Evolutionary conservation across 768 basidiomycete genomes (phyloP), one percentile per base, ranked within the genome.

Genomic region (Pleurotus citrinopileatus): DNA sequence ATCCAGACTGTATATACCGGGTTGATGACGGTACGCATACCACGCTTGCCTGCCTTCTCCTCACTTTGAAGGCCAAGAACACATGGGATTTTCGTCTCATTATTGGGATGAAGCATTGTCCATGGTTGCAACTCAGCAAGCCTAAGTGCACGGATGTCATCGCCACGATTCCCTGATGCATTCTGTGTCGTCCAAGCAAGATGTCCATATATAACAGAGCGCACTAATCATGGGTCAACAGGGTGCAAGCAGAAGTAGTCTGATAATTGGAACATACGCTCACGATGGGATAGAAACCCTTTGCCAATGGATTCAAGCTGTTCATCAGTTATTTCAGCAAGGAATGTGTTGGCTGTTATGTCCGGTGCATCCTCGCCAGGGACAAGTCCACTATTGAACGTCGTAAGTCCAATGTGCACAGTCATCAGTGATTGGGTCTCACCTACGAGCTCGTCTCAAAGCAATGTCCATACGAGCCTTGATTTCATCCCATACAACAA

Each of bases 261-360:
- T n/a, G n/a, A n/a, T n/a, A 20, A 15, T 28, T 26, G 52, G 27
- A 17, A 60, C 64, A 38, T 60, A 68, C 67, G 23, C 54, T 70
- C 60, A 22, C 62, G 60, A 52, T 70, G 67, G 5, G 38, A 42
- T 10, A 69, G 55, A 59, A 70, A 70, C 0, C 60, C 65, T 9
- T 53, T 13, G 1, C 64, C 62, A 23, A 70, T 56, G 1, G 47
- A 26, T 3, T 61, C 42, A 3, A 67, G 57, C 45, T 67, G 61
- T 42, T 64, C 62, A 3, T 66, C 60, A 1, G 65, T 62, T 4
- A 69, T 55, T 29, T 58, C 53, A 17, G 58, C 47, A 2, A 70
- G 61, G 42, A 70, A 68, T 3, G 66, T 70, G 44, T 69, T 70
- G 0, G 67, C 67, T 2, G 61, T 42, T 36, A 70, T 69, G 48